Conservation (phyloP, 495 filamentous ascomycete species). For the Penicillium atrosanguineum region DNA sequence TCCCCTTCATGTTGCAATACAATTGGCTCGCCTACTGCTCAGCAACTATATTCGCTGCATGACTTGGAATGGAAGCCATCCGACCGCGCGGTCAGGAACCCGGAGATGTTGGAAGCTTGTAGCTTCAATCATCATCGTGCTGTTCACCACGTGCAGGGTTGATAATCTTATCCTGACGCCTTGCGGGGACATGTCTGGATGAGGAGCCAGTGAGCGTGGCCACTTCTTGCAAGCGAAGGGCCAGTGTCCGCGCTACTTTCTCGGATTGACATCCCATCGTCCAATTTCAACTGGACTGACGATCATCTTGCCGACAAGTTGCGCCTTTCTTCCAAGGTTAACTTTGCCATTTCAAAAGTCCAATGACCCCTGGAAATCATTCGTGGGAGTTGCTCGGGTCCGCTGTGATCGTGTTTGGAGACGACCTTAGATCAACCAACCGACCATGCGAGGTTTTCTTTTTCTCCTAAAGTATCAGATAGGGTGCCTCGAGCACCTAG, state of each 20-base stretch:
- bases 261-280: neutral
- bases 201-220: neutral
- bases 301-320: neutral
- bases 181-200: neutral
- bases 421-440: too few relatives aligned
- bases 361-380: too few relatives aligned
- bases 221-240: slow-evolving; percentile 7
- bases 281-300: neutral
- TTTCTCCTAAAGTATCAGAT: too few relatives aligned
- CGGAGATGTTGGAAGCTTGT: neutral
- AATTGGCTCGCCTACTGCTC: too few relatives aligned
- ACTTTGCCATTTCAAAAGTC: neutral
- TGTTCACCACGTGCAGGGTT: slow-evolving; percentile 4
- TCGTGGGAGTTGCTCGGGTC: too few relatives aligned
- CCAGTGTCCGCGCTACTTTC: slow-evolving; percentile 5
- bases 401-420: too few relatives aligned
- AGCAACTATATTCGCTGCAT: too few relatives aligned
- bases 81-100: slow-evolving; percentile 51
- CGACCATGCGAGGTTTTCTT: too few relatives aligned
- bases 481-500: too few relatives aligned
- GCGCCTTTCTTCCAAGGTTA: neutral
- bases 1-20: too few relatives aligned
- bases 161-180: slow-evolving; percentile 8
- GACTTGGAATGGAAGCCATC: slow-evolving; percentile 21
- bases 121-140: slow-evolving; percentile 7